Conservation (phyloP, 2,329 filamentous ascomycete genomes). For the Exophiala mesophila region DNA sequence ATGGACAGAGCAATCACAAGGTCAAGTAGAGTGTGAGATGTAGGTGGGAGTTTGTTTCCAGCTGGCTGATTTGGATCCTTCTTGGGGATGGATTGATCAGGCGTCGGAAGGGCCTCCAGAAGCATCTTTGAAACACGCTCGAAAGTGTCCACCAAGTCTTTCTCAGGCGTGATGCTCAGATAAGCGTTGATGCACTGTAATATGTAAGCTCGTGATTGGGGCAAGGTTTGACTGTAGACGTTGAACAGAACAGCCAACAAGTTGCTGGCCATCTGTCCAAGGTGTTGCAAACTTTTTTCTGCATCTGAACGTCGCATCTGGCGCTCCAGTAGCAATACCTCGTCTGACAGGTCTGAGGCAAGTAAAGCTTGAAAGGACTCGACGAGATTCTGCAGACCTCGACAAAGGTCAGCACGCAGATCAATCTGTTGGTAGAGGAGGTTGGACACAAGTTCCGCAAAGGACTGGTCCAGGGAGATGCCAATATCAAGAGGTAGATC, state of each 20-base stretch:
- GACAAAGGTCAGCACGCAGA: slow-evolving; percentile 80
- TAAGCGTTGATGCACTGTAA: slow-evolving; percentile 93
- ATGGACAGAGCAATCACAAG: slow-evolving; percentile 93
- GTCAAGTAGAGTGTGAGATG: slow-evolving; percentile 92
- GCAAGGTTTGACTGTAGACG: slow-evolving; percentile 93
- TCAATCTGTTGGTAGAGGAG: slow-evolving; percentile 89
- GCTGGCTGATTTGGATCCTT: slow-evolving; percentile 55
- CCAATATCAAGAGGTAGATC: slow-evolving; percentile 77
- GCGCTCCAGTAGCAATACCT: slow-evolving; percentile 71
- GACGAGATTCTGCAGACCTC: slow-evolving; percentile 76
- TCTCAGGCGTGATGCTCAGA: slow-evolving; percentile 75
- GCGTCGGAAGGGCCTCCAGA: slow-evolving; percentile 61
- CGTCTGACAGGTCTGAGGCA: slow-evolving; percentile 61
- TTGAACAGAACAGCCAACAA: slow-evolving; percentile 97
- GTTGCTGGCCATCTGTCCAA: slow-evolving; percentile 76
- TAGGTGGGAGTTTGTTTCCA: slow-evolving; percentile 78
- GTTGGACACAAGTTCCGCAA: slow-evolving; percentile 87
- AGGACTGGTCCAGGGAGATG: slow-evolving; percentile 74
- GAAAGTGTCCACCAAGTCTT: slow-evolving; percentile 82
- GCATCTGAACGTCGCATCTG: slow-evolving; percentile 71
- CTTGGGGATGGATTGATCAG: slow-evolving; percentile 58
- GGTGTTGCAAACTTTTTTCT: slow-evolving; percentile 72
- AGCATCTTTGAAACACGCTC: slow-evolving; percentile 80
- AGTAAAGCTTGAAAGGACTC: slow-evolving; percentile 85
- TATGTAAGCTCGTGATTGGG: slow-evolving; percentile 84